A percentile compares a stretch with the other conserved stretches of the same genome.
phyloP scores from a whole-genome alignment of 2,329 filamentous ascomycete species.

The Fusarium caatingaense region DNA sequence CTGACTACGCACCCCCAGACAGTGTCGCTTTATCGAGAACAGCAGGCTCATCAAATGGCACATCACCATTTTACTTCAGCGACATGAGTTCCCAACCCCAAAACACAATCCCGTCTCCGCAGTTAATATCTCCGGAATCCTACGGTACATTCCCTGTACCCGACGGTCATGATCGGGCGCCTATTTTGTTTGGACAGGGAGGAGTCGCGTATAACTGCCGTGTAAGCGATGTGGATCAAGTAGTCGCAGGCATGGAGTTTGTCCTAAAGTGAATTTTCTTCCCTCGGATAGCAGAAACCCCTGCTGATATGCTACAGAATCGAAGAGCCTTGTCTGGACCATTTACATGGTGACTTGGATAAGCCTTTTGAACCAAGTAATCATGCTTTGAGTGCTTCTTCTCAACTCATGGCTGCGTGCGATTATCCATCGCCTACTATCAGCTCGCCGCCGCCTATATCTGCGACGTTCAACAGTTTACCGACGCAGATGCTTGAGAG shows the following conservation, averaged over 20 bases:
- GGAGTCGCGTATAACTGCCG: not conserved
- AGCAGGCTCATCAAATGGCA: not conserved
- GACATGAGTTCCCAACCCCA: not conserved
- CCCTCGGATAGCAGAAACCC: rapidly evolving
- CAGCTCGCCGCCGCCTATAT: not conserved
- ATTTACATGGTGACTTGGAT: slow-evolving; percentile 17
- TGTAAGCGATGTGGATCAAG: slow-evolving; percentile 15
- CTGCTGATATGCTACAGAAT: slow-evolving; percentile 1
- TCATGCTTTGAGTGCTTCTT: slow-evolving; percentile 17
- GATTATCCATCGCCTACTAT: slow-evolving; percentile 1
- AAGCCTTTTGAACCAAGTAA: slow-evolving; percentile 17
- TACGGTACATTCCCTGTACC: not conserved
- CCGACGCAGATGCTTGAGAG: slow-evolving; percentile 12
- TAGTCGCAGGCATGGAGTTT: slow-evolving; percentile 49
- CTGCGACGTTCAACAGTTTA: not conserved
- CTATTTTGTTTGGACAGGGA: not conserved
- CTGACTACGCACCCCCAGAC: not conserved
- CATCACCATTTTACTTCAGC: slow-evolving; percentile 7
- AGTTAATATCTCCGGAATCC: slow-evolving; percentile 13
- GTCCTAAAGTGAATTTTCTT: slow-evolving; percentile 42
- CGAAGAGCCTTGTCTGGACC: slow-evolving; percentile 23
- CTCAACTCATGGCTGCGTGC: slow-evolving; percentile 14
- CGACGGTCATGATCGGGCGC: not conserved
- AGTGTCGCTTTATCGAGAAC: slow-evolving; percentile 3
- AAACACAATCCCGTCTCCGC: slow-evolving; percentile 3